phyloP scores from a whole-genome alignment of 2,329 filamentous ascomycete genomes.

The Eurotiales sp. region DNA sequence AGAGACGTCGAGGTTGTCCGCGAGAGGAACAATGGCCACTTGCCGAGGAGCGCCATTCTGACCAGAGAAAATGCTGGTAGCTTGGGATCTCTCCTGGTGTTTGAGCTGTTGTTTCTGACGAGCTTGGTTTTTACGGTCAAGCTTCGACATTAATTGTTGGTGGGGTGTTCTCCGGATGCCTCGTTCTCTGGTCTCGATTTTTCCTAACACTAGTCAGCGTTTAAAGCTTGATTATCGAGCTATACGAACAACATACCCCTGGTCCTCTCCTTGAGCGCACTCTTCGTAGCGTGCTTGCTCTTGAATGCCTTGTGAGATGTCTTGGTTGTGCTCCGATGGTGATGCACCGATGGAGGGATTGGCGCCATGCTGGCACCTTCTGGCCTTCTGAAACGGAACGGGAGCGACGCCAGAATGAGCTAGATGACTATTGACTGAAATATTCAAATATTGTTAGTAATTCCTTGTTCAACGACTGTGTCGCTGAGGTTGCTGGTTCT shows the following conservation, averaged over 20 bases:
- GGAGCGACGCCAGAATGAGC: slow-evolving; percentile 54
- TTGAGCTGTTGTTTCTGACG: slow-evolving; percentile 85
- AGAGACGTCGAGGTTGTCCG: slow-evolving; percentile 64
- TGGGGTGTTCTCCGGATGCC: slow-evolving; percentile 81
- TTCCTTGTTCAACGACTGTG: slow-evolving; percentile 9
- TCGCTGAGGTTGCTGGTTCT: no score
- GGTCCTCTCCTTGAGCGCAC: slow-evolving; percentile 73
- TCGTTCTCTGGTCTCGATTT: slow-evolving; percentile 65
- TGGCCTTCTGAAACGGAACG: slow-evolving; percentile 79
- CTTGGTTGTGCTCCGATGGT: slow-evolving; percentile 92
- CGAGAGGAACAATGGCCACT: slow-evolving; percentile 83
- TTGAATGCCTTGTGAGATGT: slow-evolving; percentile 86
- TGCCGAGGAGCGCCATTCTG: slow-evolving; percentile 82
- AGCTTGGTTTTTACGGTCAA: slow-evolving; percentile 90
- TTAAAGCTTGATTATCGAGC: no score
- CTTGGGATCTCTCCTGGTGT: slow-evolving; percentile 74
- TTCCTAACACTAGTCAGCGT: slow-evolving; percentile 53
- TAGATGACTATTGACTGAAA: no score
- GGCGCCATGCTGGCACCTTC: slow-evolving; percentile 67
- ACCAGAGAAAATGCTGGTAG: slow-evolving; percentile 78
- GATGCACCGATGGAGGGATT: slow-evolving; percentile 51
- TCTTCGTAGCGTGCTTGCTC: slow-evolving; percentile 83
- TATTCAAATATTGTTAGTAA: no score
- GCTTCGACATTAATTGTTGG: slow-evolving; percentile 95
- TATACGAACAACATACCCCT: no score